Conservation (phyloP, 192 early-diverging fungal species). For the Backusella macrospora region DNA sequence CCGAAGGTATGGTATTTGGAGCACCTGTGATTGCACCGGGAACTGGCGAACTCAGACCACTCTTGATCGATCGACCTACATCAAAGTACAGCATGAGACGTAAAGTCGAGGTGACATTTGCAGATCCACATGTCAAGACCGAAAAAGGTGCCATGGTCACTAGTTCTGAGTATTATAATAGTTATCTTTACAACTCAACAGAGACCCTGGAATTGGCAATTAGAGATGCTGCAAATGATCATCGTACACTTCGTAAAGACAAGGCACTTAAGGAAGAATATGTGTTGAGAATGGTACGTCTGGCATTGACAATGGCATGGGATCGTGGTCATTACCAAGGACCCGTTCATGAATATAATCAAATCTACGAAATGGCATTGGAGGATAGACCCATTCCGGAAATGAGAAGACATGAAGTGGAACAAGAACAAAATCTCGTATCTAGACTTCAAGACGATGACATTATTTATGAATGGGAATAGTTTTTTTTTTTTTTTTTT, state of each 20-base stretch:
- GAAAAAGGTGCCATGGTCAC: conserved; percentile 25
- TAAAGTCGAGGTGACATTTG: not conserved
- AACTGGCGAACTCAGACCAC: conserved; percentile 48
- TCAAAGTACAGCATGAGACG: not conserved
- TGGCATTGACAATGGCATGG: conserved; percentile 53
- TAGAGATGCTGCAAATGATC: conserved; percentile 41
- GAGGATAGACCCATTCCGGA: conserved; percentile 19
- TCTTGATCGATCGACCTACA: conserved; percentile 47
- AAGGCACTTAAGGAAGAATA: conserved; percentile 47
- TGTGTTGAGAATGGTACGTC: conserved; percentile 44
- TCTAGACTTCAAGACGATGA: conserved; percentile 20
- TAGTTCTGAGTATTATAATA: conserved; percentile 44
- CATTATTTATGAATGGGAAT: conserved; percentile 7
- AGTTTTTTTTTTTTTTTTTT: not conserved
- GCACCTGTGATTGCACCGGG: conserved; percentile 7
- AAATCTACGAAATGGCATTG: conserved; percentile 25
- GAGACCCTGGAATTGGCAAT: conserved; percentile 41
- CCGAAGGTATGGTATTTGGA: conserved; percentile 18
- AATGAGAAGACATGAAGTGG: conserved; percentile 15
- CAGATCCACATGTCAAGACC: conserved; percentile 9
- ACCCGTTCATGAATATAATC: conserved; percentile 51
- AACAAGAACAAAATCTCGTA: conserved; percentile 18
- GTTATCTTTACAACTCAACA: conserved; percentile 40
- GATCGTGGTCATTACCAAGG: conserved; percentile 43
- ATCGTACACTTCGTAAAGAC: conserved; percentile 22